A percentile compares a stretch with the other conserved stretches of the same genome.
Evolutionary conservation across 805 yeast genomes (phyloP).

Genomic region (Yamadazyma kitorensis): DNA sequence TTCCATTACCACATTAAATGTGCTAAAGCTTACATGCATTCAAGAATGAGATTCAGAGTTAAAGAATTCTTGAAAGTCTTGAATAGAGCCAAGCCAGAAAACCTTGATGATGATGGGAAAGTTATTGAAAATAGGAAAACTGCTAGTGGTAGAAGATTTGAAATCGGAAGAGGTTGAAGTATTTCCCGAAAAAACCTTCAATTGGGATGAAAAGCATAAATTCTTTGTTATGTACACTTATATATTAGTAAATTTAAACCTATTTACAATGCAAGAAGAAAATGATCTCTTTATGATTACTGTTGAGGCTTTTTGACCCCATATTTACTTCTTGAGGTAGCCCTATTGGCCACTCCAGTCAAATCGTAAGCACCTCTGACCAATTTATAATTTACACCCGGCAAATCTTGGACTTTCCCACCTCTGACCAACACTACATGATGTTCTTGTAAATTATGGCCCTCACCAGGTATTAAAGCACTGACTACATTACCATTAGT

Average conservation of each 20-base stretch:
- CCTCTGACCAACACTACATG: slow-evolving; percentile 95
- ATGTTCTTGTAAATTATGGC: slow-evolving; percentile 97
- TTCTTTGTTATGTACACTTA: slow-evolving; percentile 1
- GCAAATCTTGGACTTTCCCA: slow-evolving; percentile 97
- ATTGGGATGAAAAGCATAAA: too few relatives aligned
- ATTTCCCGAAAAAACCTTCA: too few relatives aligned
- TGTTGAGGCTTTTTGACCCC: slow-evolving; percentile 82
- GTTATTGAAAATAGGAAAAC: slow-evolving; percentile 55
- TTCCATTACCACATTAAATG: slow-evolving; percentile 99
- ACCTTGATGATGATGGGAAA: slow-evolving; percentile 64
- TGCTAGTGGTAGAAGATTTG: slow-evolving; percentile 70
- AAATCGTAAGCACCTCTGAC: slow-evolving; percentile 92
- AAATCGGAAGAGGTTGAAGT: slow-evolving; percentile 18
- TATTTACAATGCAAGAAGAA: neutral
- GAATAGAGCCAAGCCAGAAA: slow-evolving; percentile 96
- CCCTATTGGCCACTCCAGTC: slow-evolving; percentile 91
- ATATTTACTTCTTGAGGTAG: slow-evolving; percentile 85
- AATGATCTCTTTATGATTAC: too few relatives aligned
- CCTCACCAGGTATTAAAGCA: slow-evolving; percentile 97
- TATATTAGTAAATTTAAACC: too few relatives aligned
- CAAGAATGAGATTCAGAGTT: slow-evolving; percentile 96
- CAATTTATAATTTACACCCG: slow-evolving; percentile 94
- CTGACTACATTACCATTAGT: slow-evolving; percentile 85
- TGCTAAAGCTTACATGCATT: slow-evolving; percentile 96
- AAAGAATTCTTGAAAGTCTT: slow-evolving; percentile 90